Conservation (phyloP, 441 rosid genomes). For the Gossypium schwendimanii region DNA sequence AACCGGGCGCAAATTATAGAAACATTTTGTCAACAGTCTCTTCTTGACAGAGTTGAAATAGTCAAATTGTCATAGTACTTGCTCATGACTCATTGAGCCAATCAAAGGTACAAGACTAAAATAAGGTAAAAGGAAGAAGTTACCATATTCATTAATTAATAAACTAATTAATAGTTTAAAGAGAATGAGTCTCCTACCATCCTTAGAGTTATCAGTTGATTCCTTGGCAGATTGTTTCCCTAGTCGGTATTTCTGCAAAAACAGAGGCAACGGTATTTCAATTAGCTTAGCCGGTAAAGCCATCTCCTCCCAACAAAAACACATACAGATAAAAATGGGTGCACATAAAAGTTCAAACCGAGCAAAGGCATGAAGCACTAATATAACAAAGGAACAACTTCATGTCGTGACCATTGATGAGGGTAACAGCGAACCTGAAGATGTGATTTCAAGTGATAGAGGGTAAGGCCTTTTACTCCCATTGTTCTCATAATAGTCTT, state of each 20-base stretch:
- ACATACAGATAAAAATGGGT: not conserved
- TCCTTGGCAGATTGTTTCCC: conserved; percentile 85
- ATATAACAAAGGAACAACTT: not conserved
- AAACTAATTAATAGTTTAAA: not conserved
- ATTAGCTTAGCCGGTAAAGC: not conserved
- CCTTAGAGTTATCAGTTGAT: conserved; percentile 67
- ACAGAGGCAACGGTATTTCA: conserved; percentile 9
- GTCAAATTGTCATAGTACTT: not conserved
- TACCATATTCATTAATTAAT: not conserved
- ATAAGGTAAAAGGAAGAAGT: not conserved
- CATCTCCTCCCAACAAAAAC: not conserved
- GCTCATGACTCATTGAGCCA: not conserved
- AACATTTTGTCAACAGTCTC: not conserved
- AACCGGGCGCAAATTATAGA: not conserved
- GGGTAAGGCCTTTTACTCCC: conserved; percentile 94
- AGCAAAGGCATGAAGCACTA: not conserved
- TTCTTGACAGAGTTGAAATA: not conserved
- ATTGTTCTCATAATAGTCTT: conserved; percentile 89
- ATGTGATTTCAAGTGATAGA: conserved; percentile 89
- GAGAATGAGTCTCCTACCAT: conserved; percentile 43
- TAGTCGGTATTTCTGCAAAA: conserved; percentile 71
- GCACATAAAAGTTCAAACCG: not conserved
- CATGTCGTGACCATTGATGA: not conserved
- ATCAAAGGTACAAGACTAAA: not conserved
- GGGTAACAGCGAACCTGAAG: conserved; percentile 60